Percentiles rank a stretch among this genome's conserved stretches.
Evolutionary conservation across 192 early-diverging fungal genomes (phyloP).

Genomic region (Phycomyces nitens): DNA sequence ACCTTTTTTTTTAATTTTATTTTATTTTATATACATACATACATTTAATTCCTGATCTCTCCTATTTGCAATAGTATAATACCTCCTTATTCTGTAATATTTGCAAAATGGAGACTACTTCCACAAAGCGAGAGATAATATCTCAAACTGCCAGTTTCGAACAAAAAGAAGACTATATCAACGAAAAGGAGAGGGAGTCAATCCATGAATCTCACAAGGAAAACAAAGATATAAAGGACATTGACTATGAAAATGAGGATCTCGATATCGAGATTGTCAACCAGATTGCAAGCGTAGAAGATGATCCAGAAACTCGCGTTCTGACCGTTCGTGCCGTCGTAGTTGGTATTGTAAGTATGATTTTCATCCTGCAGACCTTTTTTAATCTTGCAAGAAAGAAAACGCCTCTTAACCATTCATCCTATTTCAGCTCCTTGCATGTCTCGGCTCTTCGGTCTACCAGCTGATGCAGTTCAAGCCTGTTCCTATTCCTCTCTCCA

Average conservation of each 20-base stretch:
- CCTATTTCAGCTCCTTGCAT: constrained; percentile 35
- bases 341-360: constrained; percentile 48
- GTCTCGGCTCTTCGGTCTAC: constrained; percentile 55
- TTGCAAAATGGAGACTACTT: too few species aligned
- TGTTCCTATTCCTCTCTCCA: constrained; percentile 61
- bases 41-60: too few species aligned
- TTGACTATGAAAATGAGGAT: constrained; percentile 12
- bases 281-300: constrained; percentile 34
- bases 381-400: neutral
- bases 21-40: too few species aligned
- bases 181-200: neutral
- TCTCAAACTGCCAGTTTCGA: too few species aligned
- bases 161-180: neutral
- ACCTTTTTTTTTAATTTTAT: too few species aligned
- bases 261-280: constrained; percentile 20
- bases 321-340: constrained; percentile 66
- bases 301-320: constrained; percentile 55
- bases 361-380: neutral
- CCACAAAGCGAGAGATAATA: too few species aligned
- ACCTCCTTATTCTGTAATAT: too few species aligned
- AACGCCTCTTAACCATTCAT: too few species aligned
- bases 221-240: neutral
- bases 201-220: neutral
- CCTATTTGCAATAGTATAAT: too few species aligned
- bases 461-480: constrained; percentile 82